These are phyloP conservation scores for Lentinula guzmanii DNA, from an alignment of 768 basidiomycete species.

Conservation along the genomic window DNA sequence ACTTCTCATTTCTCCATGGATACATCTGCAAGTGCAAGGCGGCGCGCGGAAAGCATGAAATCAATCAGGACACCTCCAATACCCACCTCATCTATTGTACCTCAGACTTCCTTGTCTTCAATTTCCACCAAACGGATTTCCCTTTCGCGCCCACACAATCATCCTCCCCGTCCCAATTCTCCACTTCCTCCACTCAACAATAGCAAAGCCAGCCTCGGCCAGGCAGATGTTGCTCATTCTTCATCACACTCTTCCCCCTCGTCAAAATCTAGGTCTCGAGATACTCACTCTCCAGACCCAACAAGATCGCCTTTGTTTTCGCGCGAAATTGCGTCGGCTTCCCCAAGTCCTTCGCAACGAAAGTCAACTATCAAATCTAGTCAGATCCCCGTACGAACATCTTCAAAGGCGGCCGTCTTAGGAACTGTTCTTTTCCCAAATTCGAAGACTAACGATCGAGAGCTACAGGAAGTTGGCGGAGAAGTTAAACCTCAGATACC, in stretches of 20 bases:
- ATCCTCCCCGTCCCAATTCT: constrained; percentile 16
- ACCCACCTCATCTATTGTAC: constrained; percentile 8
- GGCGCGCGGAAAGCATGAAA: constrained; percentile 17
- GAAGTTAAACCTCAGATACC: not conserved
- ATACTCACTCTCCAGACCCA: not conserved
- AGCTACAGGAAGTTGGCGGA: not conserved
- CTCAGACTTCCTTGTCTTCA: not conserved
- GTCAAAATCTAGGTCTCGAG: not conserved
- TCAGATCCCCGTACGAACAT: constrained; percentile 40
- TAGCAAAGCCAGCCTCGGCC: not conserved
- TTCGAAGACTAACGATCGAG: not conserved
- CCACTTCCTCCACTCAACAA: constrained; percentile 5
- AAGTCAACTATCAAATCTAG: constrained; percentile 17
- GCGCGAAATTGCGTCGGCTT: not conserved
- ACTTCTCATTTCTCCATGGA: constrained; percentile 5
- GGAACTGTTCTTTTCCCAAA: not conserved
- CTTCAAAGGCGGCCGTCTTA: constrained; percentile 18
- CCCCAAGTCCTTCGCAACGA: not conserved
- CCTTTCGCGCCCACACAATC: constrained; percentile 10
- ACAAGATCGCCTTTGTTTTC: not conserved
- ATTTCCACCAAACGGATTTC: not conserved
- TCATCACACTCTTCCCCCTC: not conserved
- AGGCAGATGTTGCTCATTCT: not conserved
- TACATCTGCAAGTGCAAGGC: constrained; percentile 7
- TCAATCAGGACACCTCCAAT: not conserved